phyloP scores from a whole-genome alignment of 345 rosid species.

The Salix suchowensis region DNA sequence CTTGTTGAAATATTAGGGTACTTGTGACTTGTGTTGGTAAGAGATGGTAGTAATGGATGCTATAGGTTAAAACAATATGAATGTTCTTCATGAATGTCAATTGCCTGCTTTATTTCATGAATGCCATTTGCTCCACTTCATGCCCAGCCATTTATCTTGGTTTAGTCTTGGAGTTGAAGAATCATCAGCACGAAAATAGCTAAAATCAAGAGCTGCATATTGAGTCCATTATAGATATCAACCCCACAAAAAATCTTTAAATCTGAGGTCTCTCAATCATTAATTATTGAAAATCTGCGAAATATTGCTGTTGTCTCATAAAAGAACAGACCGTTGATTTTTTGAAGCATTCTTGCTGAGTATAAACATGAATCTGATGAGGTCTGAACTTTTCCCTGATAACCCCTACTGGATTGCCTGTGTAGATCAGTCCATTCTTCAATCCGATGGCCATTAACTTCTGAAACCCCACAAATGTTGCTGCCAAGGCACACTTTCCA shows the following conservation, averaged over 20 bases:
- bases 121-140: conserved; percentile 72
- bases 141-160: conserved; percentile 59
- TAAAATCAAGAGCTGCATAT: conserved; percentile 72
- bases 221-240: conserved; percentile 68
- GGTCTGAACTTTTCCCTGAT: conserved; percentile 70
- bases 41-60: no score
- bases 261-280: conserved; percentile 53
- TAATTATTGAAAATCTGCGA: conserved; percentile 56
- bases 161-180: conserved; percentile 60
- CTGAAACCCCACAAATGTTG: conserved; percentile 48
- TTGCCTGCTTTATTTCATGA: no score
- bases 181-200: conserved; percentile 61
- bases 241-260: conserved; percentile 62
- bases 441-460: conserved; percentile 64
- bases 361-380: conserved; percentile 76
- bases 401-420: conserved; percentile 74
- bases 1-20: conserved; percentile 33
- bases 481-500: conserved; percentile 57
- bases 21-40: conserved; percentile 21
- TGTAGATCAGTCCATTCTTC: conserved; percentile 57
- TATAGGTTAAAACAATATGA: no score
- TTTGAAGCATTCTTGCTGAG: conserved; percentile 65
- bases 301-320: conserved; percentile 74
- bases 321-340: conserved; percentile 67
- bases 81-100: no score